Evolutionary conservation across 495 filamentous ascomycete species (phyloP).

Genomic region (Aspergillus incahuasiensis): DNA sequence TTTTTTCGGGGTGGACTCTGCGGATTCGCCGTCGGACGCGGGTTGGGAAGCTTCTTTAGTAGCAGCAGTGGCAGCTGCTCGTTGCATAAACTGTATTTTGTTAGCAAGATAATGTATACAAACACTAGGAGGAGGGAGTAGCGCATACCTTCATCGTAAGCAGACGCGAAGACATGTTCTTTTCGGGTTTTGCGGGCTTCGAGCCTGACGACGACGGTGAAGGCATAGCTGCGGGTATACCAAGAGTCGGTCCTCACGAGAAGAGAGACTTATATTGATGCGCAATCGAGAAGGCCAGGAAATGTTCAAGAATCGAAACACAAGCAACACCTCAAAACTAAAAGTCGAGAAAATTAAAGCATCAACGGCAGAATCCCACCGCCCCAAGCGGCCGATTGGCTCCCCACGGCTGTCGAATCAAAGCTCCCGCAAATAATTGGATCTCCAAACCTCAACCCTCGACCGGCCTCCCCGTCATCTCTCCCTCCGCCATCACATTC

Average conservation of each 20-base stretch:
- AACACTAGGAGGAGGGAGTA: background rate
- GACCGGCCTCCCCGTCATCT: conserved; percentile 15
- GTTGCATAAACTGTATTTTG: conserved; percentile 80
- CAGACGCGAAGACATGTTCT: conserved; percentile 83
- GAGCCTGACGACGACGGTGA: conserved; percentile 28
- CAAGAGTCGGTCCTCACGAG: conserved; percentile 14
- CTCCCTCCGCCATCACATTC: conserved; percentile 23
- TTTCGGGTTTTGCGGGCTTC: conserved; percentile 42
- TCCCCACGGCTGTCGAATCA: conserved; percentile 11
- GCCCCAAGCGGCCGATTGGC: conserved; percentile 23
- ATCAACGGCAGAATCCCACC: conserved; percentile 22
- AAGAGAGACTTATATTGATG: too few species aligned
- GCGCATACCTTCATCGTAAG: conserved; percentile 78
- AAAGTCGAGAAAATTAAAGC: conserved; percentile 11
- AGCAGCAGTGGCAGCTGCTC: conserved; percentile 61
- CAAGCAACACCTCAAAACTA: background rate
- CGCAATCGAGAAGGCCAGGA: background rate
- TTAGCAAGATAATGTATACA: background rate
- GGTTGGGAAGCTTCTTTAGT: conserved; percentile 37
- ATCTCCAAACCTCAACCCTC: conserved; percentile 20
- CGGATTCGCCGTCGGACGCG: conserved; percentile 28
- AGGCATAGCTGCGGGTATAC: background rate
- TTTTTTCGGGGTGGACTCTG: conserved; percentile 39
- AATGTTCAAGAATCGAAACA: background rate
- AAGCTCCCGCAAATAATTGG: conserved; percentile 16